phyloP scores from a whole-genome alignment of 805 yeast genomes.

The Wickerhamiella sergipiensis region DNA sequence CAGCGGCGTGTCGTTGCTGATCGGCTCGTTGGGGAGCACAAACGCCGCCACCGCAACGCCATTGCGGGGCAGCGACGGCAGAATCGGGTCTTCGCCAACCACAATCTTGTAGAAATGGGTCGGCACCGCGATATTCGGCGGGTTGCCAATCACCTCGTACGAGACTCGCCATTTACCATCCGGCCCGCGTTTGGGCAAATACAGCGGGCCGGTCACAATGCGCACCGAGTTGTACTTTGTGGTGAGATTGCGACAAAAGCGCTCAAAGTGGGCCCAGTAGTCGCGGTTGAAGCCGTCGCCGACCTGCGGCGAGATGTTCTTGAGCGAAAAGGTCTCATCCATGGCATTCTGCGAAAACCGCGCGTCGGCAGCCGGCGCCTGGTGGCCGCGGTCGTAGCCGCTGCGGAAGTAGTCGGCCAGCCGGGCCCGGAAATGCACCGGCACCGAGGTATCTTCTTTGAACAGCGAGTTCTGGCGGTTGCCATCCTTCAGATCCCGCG shows the following conservation, averaged over 20 bases:
- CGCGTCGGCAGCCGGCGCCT: conserved; percentile 97
- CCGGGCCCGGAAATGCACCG: conserved; percentile 58
- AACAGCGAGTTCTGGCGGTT: conserved; percentile 74
- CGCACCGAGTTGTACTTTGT: conserved; percentile 60
- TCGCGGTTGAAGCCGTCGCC: conserved; percentile 97
- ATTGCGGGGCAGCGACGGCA: conserved; percentile 21
- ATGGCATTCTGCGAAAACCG: conserved; percentile 80
- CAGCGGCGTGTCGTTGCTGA: conserved; percentile 57
- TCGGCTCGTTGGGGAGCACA: conserved; percentile 79
- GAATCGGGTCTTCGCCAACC: conserved; percentile 55
- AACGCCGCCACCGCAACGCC: conserved; percentile 76
- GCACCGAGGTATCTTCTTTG: conserved; percentile 75
- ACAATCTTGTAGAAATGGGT: conserved; percentile 89
- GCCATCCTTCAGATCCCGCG: conserved; percentile 29
- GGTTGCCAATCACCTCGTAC: conserved; percentile 91
- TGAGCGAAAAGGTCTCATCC: conserved; percentile 84
- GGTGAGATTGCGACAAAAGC: conserved; percentile 70
- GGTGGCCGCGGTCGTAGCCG: conserved; percentile 95
- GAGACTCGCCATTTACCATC: conserved; percentile 78
- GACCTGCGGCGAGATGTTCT: conserved; percentile 93
- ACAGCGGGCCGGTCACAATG: conserved; percentile 87
- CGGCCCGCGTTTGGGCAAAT: conserved; percentile 61
- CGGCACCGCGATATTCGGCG: conserved; percentile 93
- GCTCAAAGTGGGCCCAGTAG: conserved; percentile 95
- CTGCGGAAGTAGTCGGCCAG: conserved; percentile 82